Conservation (phyloP, 1,284 basidiomycete genomes). For the Mycosarcoma maydis region DNA sequence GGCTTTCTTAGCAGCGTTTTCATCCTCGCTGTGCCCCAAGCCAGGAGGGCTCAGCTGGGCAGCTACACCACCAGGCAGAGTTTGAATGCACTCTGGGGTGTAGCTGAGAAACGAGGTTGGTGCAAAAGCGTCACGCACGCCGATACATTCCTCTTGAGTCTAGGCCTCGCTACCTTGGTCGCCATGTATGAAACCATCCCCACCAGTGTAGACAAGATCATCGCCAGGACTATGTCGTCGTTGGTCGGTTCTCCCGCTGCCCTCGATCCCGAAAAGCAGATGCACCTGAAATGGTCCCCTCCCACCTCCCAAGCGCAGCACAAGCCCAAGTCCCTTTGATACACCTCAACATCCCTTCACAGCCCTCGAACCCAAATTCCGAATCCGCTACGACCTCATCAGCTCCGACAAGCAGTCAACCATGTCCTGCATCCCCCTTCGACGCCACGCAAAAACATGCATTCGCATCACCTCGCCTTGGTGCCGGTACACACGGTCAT, state of each 20-base stretch:
- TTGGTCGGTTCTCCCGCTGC: conserved; percentile 21
- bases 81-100: conserved; percentile 27
- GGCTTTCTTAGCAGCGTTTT: conserved; percentile 55
- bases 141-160: conserved; percentile 43
- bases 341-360: background rate
- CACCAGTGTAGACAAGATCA: conserved; percentile 13
- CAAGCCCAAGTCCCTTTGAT: conserved; percentile 6
- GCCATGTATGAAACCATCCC: conserved; percentile 49
- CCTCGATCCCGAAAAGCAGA: conserved; percentile 25
- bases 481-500: no score
- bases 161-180: conserved; percentile 40
- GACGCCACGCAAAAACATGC: no score
- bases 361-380: no score
- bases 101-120: conserved; percentile 37
- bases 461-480: no score
- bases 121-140: conserved; percentile 21
- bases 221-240: conserved; percentile 13
- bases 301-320: background rate
- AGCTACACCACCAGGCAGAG: conserved; percentile 41
- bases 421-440: background rate
- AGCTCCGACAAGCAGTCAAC: no score
- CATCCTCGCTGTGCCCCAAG: conserved; percentile 49
- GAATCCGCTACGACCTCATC: no score
- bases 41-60: conserved; percentile 43
- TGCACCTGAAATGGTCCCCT: conserved; percentile 6